Base-by-base conservation (phyloP, 2,329 filamentous ascomycete genomes). In the Eurotiales sp. region DNA sequence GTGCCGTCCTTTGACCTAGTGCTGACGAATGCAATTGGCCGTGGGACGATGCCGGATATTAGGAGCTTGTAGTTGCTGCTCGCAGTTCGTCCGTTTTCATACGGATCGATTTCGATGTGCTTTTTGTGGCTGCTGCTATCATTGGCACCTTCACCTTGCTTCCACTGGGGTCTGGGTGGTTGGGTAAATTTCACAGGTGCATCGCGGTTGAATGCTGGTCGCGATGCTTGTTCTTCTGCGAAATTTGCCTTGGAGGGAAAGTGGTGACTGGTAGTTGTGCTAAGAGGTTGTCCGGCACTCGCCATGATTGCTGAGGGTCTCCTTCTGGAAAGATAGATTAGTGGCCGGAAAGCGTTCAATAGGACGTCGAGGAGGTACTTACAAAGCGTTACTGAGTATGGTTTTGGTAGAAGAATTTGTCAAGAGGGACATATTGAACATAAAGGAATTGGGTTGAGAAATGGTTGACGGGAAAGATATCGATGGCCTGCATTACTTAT, bases 61-160 rank as follows among this genome's bases (percentile, higher is more conserved):
- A 96, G 77, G 12, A 96, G 81, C 72, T 95, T 96, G 80, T 97
- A 96, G 78, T 96, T 96, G 72, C 81, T 83, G 1, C 76, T 72
- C 0, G 82, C 72, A 0, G 83, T 78, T 0, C 91, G 81, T 27
- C 84, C 87, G 23, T 83, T 74, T 51, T 79, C 85, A 66, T 91
- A 84, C 0, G 91, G 91, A 68, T 96, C 86, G 61, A 96, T 95
- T 63, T 84, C 75, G 57, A 92, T 70, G 72, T 96, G 88, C 1
- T 73, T 67, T 53, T 27, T 32, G 27, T 42, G 25, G 29, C 10
- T 29, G n/a, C 23, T 76, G 15, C 68, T 64, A 73, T 65, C 56
- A 51, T 71, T 69, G 45, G 72, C 72, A 11, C 77, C 46, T 14
- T 42, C 37, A 22, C 73, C 74, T 36, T 68, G 58, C 27, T 69